Evolutionary conservation across 2,329 filamentous ascomycete species (phyloP).

Genomic region (Colletotrichum viniferum): DNA sequence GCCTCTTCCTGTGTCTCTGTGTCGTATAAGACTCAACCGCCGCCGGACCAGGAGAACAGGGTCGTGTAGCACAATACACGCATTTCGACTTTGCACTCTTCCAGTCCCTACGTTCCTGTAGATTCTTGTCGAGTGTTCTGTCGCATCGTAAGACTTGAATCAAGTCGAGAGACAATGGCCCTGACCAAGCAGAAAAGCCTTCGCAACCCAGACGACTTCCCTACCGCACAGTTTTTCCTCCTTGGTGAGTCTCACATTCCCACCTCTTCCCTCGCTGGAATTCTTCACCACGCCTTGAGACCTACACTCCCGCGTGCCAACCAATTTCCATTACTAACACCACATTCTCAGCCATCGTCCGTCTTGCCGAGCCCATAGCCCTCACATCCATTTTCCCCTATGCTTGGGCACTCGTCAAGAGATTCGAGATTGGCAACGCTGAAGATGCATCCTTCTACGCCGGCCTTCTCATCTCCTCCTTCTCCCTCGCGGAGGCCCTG

Average conservation of each 20-base stretch:
- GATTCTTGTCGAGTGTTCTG: constrained; percentile 31
- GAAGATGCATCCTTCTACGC: constrained; percentile 86
- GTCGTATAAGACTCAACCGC: neutral
- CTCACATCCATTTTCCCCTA: constrained; percentile 94
- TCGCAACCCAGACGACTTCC: constrained; percentile 76
- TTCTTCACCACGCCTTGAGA: neutral
- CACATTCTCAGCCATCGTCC: constrained; percentile 74
- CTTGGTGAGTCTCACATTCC: constrained; percentile 65
- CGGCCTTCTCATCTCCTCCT: constrained; percentile 85
- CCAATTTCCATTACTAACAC: constrained; percentile 22
- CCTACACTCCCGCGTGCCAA: neutral
- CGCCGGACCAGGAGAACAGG: constrained; percentile 8
- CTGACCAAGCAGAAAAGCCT: constrained; percentile 53
- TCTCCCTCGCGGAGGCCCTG: constrained; percentile 79
- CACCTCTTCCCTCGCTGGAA: neutral
- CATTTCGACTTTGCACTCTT: constrained; percentile 17
- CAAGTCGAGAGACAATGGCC: constrained; percentile 52
- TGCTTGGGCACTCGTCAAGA: constrained; percentile 81
- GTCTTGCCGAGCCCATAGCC: constrained; percentile 89
- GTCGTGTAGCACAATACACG: constrained; percentile 19
- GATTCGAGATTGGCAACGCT: constrained; percentile 73
- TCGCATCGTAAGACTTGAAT: constrained; percentile 49
- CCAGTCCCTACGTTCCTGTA: constrained; percentile 20
- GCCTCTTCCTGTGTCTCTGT: neutral
- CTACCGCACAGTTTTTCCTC: constrained; percentile 80